Conservation (phyloP, 129 eudicot genomes). For the Solidago caesia region DNA sequence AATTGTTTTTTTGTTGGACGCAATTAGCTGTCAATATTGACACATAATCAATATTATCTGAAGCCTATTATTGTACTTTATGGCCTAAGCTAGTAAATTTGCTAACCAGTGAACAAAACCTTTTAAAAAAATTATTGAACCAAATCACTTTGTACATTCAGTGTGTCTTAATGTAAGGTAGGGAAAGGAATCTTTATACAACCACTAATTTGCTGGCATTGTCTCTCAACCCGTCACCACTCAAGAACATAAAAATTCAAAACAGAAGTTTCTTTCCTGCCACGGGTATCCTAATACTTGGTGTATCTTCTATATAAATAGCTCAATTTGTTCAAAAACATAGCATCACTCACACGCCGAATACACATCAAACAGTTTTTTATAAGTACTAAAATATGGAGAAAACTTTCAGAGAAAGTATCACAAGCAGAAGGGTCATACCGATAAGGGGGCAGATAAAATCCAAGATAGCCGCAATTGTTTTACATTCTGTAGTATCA, state of each 20-base stretch:
- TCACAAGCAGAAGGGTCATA: constrained; percentile 36
- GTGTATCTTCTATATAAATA: constrained; percentile 27
- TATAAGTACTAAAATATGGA: constrained; percentile 21
- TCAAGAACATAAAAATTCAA: constrained; percentile 17
- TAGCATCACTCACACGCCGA: background rate
- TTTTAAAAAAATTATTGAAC: constrained; percentile 17
- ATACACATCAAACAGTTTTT: background rate
- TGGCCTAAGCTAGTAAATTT: constrained; percentile 1
- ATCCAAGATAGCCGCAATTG: constrained; percentile 50
- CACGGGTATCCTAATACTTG: background rate
- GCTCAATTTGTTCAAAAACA: constrained; percentile 10
- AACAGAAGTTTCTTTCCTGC: constrained; percentile 29
- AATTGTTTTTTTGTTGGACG: background rate
- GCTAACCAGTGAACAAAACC: constrained; percentile 10
- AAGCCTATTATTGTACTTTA: constrained; percentile 16
- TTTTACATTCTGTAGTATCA: constrained; percentile 48
- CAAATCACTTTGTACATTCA: constrained; percentile 24
- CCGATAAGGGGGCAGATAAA: constrained; percentile 68
- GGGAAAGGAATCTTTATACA: constrained; percentile 17
- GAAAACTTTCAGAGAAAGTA: constrained; percentile 25
- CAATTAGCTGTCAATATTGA: constrained; percentile 32
- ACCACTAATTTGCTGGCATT: constrained; percentile 33
- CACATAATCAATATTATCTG: constrained; percentile 10
- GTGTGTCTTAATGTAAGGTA: constrained; percentile 12
- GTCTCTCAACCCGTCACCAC: constrained; percentile 24